Conservation (phyloP, 2,329 filamentous ascomycete genomes). For the Alternaria brassicae region DNA sequence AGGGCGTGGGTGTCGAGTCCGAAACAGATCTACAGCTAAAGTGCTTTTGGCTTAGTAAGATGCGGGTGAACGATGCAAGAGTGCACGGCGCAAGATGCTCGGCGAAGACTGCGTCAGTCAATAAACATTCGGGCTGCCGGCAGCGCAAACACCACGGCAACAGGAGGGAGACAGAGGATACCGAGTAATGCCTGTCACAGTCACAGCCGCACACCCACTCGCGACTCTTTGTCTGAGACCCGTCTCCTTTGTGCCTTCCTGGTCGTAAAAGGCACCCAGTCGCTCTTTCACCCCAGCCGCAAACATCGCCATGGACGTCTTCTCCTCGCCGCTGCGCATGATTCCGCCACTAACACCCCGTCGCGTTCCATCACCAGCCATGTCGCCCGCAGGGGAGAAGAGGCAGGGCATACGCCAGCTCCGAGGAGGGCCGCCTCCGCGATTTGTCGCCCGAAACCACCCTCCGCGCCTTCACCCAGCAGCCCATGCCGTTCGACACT, state of each 20-base stretch:
- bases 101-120: constrained; percentile 19
- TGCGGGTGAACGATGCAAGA: constrained; percentile 10
- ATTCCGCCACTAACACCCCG: constrained; percentile 42
- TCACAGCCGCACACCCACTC: constrained; percentile 6
- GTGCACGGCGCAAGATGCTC: constrained; percentile 16
- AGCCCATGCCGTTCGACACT: constrained; percentile 54
- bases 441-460: constrained; percentile 52
- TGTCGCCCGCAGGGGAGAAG: constrained; percentile 43
- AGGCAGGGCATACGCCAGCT: constrained; percentile 31
- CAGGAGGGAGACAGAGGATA: constrained; percentile 13
- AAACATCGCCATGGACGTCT: constrained; percentile 34
- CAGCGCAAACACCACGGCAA: constrained; percentile 17
- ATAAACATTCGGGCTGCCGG: constrained; percentile 25
- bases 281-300: constrained; percentile 25
- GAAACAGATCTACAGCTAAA: constrained; percentile 6
- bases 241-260: constrained; percentile 15
- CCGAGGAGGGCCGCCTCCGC: constrained; percentile 45
- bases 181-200: constrained; percentile 31
- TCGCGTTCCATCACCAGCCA: constrained; percentile 42
- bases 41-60: constrained; percentile 15
- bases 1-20: background rate
- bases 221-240: constrained; percentile 6
- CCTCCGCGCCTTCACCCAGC: constrained; percentile 53
- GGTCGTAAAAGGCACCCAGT: constrained; percentile 26
- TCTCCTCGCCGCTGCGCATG: constrained; percentile 42